These are phyloP conservation scores for Phoma sp. DNA, from an alignment of 2,329 filamentous ascomycete genomes.

Conservation along the genomic window DNA sequence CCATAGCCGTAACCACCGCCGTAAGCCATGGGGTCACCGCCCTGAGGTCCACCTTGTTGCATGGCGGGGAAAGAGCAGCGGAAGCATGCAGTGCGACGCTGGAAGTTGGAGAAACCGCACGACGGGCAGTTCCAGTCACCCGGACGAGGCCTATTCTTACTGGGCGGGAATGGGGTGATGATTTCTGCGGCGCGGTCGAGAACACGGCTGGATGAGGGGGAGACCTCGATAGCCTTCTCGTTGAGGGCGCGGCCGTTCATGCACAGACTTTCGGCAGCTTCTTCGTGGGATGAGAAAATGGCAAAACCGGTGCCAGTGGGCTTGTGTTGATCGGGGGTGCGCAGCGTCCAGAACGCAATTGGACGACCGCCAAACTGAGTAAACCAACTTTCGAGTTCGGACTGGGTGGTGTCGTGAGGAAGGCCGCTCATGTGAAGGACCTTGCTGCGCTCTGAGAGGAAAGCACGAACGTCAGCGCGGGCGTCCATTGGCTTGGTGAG, in stretches of 20 bases:
- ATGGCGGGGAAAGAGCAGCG: constrained; percentile 98
- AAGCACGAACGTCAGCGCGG: constrained; percentile 92
- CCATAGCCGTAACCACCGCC: constrained; percentile 50
- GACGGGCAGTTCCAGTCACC: constrained; percentile 99
- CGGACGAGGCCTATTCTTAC: constrained; percentile 95
- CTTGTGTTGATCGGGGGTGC: constrained; percentile 98
- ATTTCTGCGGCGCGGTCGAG: constrained; percentile 96
- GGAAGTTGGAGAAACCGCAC: constrained; percentile 99
- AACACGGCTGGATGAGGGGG: constrained; percentile 94
- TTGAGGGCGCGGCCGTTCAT: constrained; percentile 99
- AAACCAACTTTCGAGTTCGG: constrained; percentile 98
- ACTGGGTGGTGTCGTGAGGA: constrained; percentile 97
- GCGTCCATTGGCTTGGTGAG: constrained; percentile 96
- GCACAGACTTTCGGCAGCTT: constrained; percentile 97
- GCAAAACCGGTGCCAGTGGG: constrained; percentile 98
- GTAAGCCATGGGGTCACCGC: constrained; percentile 74
- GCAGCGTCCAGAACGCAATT: constrained; percentile 98
- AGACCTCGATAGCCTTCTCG: constrained; percentile 98
- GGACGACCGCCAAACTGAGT: constrained; percentile 97
- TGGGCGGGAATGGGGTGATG: constrained; percentile 94
- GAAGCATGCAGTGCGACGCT: constrained; percentile 97
- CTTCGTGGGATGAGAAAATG: constrained; percentile 80
- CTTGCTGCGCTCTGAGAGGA: constrained; percentile 95
- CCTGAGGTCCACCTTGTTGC: constrained; percentile 71
- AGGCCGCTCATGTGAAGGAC: constrained; percentile 97